Conservation (phyloP, 2,329 filamentous ascomycete genomes). For the Penicillium crustosum region DNA sequence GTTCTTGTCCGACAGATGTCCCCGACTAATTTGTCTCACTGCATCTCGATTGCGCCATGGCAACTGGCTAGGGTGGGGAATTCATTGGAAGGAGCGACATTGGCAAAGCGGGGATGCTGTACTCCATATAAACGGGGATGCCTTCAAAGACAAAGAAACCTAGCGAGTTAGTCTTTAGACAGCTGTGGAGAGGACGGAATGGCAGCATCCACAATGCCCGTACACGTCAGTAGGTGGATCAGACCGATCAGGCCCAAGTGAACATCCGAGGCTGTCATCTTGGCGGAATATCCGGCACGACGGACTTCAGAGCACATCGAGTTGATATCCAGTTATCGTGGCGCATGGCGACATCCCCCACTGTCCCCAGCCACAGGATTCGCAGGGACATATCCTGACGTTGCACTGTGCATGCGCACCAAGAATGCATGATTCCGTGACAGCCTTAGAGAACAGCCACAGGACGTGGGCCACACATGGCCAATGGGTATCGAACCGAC, state of each 20-base stretch:
- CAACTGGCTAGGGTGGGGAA: conserved; percentile 10
- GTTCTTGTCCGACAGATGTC: conserved; percentile 22
- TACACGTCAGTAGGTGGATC: neutral
- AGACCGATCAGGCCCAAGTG: neutral
- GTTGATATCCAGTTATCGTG: conserved; percentile 11
- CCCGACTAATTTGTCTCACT: conserved; percentile 16
- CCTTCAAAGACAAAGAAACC: conserved; percentile 1
- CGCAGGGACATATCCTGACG: conserved; percentile 7
- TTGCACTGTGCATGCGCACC: conserved; percentile 18
- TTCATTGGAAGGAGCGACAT: neutral
- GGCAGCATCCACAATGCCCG: neutral
- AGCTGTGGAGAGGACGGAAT: neutral
- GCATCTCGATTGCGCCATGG: conserved; percentile 11
- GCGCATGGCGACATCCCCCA: conserved; percentile 15
- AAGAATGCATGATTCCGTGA: conserved; percentile 12
- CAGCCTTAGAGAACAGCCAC: conserved; percentile 6
- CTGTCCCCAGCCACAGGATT: conserved; percentile 18
- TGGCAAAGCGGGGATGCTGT: conserved; percentile 6
- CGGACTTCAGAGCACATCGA: neutral
- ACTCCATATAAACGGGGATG: neutral
- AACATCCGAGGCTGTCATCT: neutral
- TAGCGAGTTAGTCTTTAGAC: neutral
- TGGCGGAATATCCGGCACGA: neutral
- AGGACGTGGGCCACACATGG: neutral
- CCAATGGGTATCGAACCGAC: neutral